A percentile compares a stretch with the other conserved stretches of the same genome.
These are phyloP conservation scores for Bidens hawaiensis DNA, from an alignment of 140 eudicot species.

Conservation along the genomic window DNA sequence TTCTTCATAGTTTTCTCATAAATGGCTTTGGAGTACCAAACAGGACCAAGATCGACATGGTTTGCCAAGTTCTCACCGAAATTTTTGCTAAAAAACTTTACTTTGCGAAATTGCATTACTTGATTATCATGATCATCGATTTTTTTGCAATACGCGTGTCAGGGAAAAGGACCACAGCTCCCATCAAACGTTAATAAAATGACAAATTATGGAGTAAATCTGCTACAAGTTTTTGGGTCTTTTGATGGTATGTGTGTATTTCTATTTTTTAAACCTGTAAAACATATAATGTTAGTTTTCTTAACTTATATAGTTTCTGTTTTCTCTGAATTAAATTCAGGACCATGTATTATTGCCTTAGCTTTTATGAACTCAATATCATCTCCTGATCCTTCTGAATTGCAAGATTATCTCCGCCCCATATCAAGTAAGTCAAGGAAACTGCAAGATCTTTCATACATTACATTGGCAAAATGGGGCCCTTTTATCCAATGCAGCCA, in stretches of 20 bases:
- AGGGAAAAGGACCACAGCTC: slow-evolving; percentile 45
- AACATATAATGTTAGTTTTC: slow-evolving; percentile 5
- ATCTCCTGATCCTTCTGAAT: slow-evolving; percentile 24
- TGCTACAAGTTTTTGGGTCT: slow-evolving; percentile 51
- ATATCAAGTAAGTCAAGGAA: slow-evolving; percentile 30
- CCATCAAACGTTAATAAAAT: slow-evolving; percentile 45
- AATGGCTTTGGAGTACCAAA: slow-evolving; percentile 34
- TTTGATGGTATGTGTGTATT: slow-evolving; percentile 44
- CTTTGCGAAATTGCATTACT: slow-evolving; percentile 3
- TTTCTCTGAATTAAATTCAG: slow-evolving; percentile 25
- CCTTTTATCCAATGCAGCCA: too few species aligned
- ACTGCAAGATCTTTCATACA: slow-evolving; percentile 12
- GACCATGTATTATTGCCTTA: slow-evolving; percentile 37
- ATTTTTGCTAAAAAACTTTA: not conserved
- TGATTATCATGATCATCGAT: not conserved
- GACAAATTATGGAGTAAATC: slow-evolving; percentile 54
- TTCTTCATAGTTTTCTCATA: slow-evolving; percentile 37
- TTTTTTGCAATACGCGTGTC: slow-evolving; percentile 15
- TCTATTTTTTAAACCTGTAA: slow-evolving; percentile 2
- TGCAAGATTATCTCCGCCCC: slow-evolving; percentile 40
- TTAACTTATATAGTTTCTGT: not conserved
- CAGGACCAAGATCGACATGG: slow-evolving; percentile 35
- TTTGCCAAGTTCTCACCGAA: slow-evolving; percentile 23
- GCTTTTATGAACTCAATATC: slow-evolving; percentile 35
- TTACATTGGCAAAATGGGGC: not conserved